Percentiles rank a stretch among this genome's conserved stretches.
These are phyloP conservation scores for Petunia secreta DNA, from an alignment of 257 asterid genomes.

Conservation along the genomic window DNA sequence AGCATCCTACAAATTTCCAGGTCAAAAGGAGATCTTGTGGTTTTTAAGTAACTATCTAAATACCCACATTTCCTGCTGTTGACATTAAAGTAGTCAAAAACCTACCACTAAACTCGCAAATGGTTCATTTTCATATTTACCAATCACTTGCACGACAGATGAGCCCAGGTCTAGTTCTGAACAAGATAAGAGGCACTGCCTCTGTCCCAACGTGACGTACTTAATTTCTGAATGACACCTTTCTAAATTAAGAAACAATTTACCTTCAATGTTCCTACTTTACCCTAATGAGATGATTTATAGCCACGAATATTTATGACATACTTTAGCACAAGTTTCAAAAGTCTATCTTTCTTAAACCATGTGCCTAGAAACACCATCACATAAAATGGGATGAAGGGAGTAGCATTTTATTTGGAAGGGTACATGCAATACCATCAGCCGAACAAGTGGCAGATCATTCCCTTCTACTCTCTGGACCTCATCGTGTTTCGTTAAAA, in stretches of 20 bases:
- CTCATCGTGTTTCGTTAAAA: constrained; percentile 6
- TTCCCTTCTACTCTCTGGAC: constrained; percentile 8
- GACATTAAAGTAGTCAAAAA: constrained; percentile 13
- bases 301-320: too few relatives aligned
- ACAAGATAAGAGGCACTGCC: constrained; percentile 4
- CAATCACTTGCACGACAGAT: constrained; percentile 9
- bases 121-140: constrained; percentile 9
- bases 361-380: too few relatives aligned
- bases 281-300: too few relatives aligned
- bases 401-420: not conserved
- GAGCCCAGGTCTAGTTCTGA: constrained; percentile 14
- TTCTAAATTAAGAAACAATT: too few relatives aligned
- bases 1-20: constrained; percentile 11
- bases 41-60: not conserved
- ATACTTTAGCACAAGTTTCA: too few relatives aligned
- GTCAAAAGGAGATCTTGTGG: not conserved
- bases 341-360: too few relatives aligned
- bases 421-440: not conserved
- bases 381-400: too few relatives aligned
- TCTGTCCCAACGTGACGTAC: too few relatives aligned
- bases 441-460: not conserved
- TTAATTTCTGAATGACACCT: too few relatives aligned
- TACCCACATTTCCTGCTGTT: not conserved
- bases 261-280: too few relatives aligned
- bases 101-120: constrained; percentile 12